Evolutionary conservation across 2,329 filamentous ascomycete genomes (phyloP).

Genomic region (Ilyonectria destructans): DNA sequence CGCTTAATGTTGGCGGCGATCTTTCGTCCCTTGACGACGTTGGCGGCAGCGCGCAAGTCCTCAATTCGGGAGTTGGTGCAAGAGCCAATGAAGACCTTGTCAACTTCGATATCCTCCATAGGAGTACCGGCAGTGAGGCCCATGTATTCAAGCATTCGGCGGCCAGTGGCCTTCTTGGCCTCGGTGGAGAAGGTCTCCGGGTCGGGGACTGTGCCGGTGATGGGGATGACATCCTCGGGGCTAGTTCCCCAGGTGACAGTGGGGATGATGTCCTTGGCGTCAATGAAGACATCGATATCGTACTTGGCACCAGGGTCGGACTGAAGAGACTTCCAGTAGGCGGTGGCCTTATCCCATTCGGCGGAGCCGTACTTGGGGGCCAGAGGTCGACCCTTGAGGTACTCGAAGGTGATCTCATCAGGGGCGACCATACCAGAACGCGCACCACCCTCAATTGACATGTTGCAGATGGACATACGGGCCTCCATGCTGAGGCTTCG

Average conservation of each 20-base stretch:
- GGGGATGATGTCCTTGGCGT: slow-evolving; percentile 92
- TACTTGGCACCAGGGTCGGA: slow-evolving; percentile 92
- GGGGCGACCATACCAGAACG: slow-evolving; percentile 97
- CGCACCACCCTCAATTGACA: slow-evolving; percentile 97
- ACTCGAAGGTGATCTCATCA: slow-evolving; percentile 94
- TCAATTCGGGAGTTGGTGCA: slow-evolving; percentile 99
- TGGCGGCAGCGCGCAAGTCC: slow-evolving; percentile 90
- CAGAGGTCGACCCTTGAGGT: slow-evolving; percentile 91
- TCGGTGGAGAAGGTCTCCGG: slow-evolving; percentile 89
- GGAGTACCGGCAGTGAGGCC: slow-evolving; percentile 87
- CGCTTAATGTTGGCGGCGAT: slow-evolving; percentile 91
- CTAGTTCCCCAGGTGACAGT: slow-evolving; percentile 98
- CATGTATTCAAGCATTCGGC: slow-evolving; percentile 95
- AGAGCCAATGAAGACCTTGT: slow-evolving; percentile 98
- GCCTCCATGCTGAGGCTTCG: slow-evolving; percentile 93
- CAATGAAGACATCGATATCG: slow-evolving; percentile 90
- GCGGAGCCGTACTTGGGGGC: slow-evolving; percentile 88
- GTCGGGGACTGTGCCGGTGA: slow-evolving; percentile 90
- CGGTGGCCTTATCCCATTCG: slow-evolving; percentile 90
- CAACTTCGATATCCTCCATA: slow-evolving; percentile 92
- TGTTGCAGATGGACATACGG: slow-evolving; percentile 99
- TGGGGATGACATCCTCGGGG: slow-evolving; percentile 95
- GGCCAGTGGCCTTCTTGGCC: slow-evolving; percentile 84
- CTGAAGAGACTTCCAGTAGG: slow-evolving; percentile 89
- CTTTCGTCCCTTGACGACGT: slow-evolving; percentile 89